phyloP scores from a whole-genome alignment of 768 basidiomycete species.

The Lactarius sp. region DNA sequence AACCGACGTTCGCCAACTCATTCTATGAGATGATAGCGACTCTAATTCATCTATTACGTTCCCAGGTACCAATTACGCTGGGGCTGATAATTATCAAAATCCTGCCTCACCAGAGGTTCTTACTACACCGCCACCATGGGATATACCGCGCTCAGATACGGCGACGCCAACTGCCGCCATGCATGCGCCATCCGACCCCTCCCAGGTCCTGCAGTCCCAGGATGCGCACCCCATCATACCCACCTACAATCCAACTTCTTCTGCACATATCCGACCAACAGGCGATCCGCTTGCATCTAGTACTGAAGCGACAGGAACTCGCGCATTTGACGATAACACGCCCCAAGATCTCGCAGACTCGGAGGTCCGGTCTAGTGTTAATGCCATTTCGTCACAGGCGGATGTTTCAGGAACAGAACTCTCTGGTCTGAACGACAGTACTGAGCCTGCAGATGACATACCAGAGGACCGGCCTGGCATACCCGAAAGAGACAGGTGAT shows the following conservation, averaged over 20 bases:
- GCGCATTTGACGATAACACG: conserved; percentile 27
- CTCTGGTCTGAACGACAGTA: conserved; percentile 12
- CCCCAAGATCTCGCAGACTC: conserved; percentile 19
- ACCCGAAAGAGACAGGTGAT: conserved; percentile 46
- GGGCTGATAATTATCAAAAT: conserved; percentile 51
- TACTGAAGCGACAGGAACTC: conserved; percentile 37
- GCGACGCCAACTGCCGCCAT: conserved; percentile 45
- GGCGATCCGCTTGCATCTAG: conserved; percentile 44
- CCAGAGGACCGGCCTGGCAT: conserved; percentile 17
- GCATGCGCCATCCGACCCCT: conserved; percentile 29
- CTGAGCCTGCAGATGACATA: conserved; percentile 17
- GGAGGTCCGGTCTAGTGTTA: conserved; percentile 6
- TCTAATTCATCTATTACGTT: neutral
- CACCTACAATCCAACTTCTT: conserved; percentile 36
- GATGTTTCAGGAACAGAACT: conserved; percentile 9
- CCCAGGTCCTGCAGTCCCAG: conserved; percentile 12
- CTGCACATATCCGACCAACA: conserved; percentile 52
- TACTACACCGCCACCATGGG: conserved; percentile 49
- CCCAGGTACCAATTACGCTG: conserved; percentile 6
- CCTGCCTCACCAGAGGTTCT: conserved; percentile 67
- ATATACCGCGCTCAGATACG: conserved; percentile 43
- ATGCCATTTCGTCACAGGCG: conserved; percentile 6
- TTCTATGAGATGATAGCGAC: neutral
- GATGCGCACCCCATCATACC: neutral
- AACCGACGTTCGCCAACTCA: conserved; percentile 18